Evolutionary conservation across 371 early-diverging fungal species (phyloP).

Genomic region (Rhizomucor miehei): DNA sequence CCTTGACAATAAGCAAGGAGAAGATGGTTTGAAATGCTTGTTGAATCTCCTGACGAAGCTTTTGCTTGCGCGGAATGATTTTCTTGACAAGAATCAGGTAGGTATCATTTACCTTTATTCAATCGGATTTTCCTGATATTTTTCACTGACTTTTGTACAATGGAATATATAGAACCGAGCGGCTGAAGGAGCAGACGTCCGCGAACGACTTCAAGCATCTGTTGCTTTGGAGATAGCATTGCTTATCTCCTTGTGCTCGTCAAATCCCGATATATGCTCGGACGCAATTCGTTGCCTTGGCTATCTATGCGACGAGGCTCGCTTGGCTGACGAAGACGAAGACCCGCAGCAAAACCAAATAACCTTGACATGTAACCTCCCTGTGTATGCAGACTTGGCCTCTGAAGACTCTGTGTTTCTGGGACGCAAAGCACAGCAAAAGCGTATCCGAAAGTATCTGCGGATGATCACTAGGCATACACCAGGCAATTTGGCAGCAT

Average conservation of each 20-base stretch:
- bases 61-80: constrained; percentile 60
- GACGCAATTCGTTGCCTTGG: constrained; percentile 58
- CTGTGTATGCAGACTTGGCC: constrained; percentile 67
- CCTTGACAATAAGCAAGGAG: constrained; percentile 49
- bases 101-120: background rate
- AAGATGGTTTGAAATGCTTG: constrained; percentile 53
- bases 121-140: too few relatives aligned
- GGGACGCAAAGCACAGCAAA: constrained; percentile 76
- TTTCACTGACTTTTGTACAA: too few relatives aligned
- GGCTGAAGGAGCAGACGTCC: constrained; percentile 50
- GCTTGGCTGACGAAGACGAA: constrained; percentile 54
- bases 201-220: constrained; percentile 67
- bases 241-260: constrained; percentile 68
- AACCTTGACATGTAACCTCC: constrained; percentile 64
- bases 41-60: constrained; percentile 60
- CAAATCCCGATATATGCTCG: constrained; percentile 68
- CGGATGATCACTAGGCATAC: constrained; percentile 66
- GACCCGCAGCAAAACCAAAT: constrained; percentile 47
- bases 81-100: constrained; percentile 54
- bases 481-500: constrained; percentile 76
- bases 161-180: constrained; percentile 40
- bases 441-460: constrained; percentile 68
- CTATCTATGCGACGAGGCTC: constrained; percentile 58
- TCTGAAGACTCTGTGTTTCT: constrained; percentile 52
- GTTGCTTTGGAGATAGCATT: constrained; percentile 76